Evolutionary conservation across 345 rosid genomes (phyloP), one percentile per base, ranked within the genome.

Genomic region (Citropsis articulata): DNA sequence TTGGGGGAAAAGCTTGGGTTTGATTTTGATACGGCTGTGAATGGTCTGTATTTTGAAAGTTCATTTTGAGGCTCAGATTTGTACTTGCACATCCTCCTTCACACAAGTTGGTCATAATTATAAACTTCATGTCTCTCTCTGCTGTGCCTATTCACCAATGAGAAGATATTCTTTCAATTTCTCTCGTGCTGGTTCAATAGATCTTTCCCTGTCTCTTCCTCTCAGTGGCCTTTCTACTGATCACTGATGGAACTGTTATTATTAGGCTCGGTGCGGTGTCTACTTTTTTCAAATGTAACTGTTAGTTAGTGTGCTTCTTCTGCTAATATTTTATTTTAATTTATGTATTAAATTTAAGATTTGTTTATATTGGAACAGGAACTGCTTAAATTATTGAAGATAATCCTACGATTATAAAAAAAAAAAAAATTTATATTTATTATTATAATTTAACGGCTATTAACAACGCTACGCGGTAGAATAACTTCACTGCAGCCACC

Each of bases 31-130:
- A 2, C 13, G 10, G 27, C 1, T 45, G 35, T 45, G 18, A 27
- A 14, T 3, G 19, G 38, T 50, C 7, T 28, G 5, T 0, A 1
- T 53, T 28, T 28, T 74, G 76, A 69, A 38, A 78, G 25, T 82
- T 72, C 62, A 66, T 22, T 53, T 27, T 72, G 71, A 25, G 80
- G 77, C 55, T 72, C 53, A 9, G 38, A 50, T 59, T 40, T 33
- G 4, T 2, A 4, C 74, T 33, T 42, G 53, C 25, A 38, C 13
- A 70, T 7, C 75, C 24, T 82, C 72, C 75, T 73, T 56, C 85
- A 68, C 83, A 55, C 76, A 83, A 35, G 28, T 69, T 30, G 48
- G 18, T 66, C 2, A 31, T 28, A 33, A 6, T 64, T 45, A 30
- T 14, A 2, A 6, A 22, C 63, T 6, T 2, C 28, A 30, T 8